Evolutionary conservation across 768 basidiomycete species (phyloP), one percentile per base, ranked within the genome.

Genomic region (Tylopilus subfusipes): DNA sequence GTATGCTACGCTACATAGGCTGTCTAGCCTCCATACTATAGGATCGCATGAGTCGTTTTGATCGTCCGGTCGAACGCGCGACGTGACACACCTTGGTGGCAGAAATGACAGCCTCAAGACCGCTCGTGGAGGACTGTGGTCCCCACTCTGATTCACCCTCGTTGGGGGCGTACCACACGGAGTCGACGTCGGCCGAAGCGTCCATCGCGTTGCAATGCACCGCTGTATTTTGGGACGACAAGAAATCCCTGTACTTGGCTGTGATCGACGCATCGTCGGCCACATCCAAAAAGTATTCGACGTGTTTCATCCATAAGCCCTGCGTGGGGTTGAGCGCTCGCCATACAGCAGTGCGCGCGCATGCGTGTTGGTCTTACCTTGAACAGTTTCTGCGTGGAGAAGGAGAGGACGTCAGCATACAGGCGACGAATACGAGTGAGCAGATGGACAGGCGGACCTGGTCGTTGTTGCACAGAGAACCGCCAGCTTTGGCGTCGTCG

Each of bases 231-330:
- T 80, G 80, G 3, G 75, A 70, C 24, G 72, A 50, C 25, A 69
- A 43, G 56, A 71, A 67, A 19, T 42, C 4, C 24, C 54, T 52
- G 58, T 81, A 82, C 57, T 78, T 79, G n/a, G 70, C 70, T 0
- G 64, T 71, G 16, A 79, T 75, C 25, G 71, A 61, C 19, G 73
- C 16, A 53, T 78, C 73, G 39, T 75, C 72, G 30, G 75, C 80
- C 44, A 46, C 57, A 55, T 81, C 79, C 27, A 82, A 70, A 60
- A 82, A 80, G 56, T 72, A 80, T 45, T 76, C 74, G 6, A 82
- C 55, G 48, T 80, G 77, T 56, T 82, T 82, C 16, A 72, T 80
- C 78, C 80, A 80, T 18, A 81, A 55, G 14, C 81, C 55, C 55
- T 56, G 19, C 21, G 21, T 10, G 16, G 2, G 1, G 38, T 43